A percentile compares a stretch with the other conserved stretches of the same genome.
Evolutionary conservation across 352 stramenopile genomes (phyloP).

Genomic region (Phytophthora ramorum): DNA sequence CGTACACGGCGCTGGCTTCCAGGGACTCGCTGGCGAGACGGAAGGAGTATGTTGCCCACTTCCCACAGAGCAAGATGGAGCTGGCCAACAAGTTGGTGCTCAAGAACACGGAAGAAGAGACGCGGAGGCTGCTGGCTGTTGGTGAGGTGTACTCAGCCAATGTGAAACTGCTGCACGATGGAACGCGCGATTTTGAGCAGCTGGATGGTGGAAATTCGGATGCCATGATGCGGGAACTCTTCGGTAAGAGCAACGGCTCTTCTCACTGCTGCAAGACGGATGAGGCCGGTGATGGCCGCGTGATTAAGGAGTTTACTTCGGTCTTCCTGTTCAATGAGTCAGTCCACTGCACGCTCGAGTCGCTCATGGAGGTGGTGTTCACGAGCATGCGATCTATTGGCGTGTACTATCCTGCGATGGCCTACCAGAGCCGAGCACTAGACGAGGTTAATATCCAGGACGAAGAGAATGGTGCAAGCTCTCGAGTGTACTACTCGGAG

Average conservation of each 20-base stretch:
- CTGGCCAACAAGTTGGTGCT: constrained; percentile 60
- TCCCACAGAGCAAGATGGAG: constrained; percentile 68
- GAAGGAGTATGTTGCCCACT: constrained; percentile 58
- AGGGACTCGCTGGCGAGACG: constrained; percentile 35
- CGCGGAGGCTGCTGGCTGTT: constrained; percentile 30
- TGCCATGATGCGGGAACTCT: constrained; percentile 42
- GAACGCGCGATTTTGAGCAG: constrained; percentile 36
- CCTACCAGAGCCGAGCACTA: constrained; percentile 44
- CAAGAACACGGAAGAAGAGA: constrained; percentile 54
- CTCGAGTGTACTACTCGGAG: constrained; percentile 59
- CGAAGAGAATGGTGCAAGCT: constrained; percentile 29
- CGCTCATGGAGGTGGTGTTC: constrained; percentile 49
- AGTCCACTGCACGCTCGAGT: constrained; percentile 41
- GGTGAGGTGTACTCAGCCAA: constrained; percentile 45
- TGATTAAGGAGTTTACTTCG: constrained; percentile 75
- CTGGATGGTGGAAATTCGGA: constrained; percentile 38
- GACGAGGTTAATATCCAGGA: constrained; percentile 40
- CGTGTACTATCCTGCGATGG: constrained; percentile 59
- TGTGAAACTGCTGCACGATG: constrained; percentile 63
- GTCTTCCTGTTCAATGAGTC: constrained; percentile 69
- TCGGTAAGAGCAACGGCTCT: constrained; percentile 17
- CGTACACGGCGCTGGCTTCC: constrained; percentile 61
- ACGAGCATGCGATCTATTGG: constrained; percentile 58
- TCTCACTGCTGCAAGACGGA: constrained; percentile 18
- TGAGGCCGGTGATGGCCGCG: constrained; percentile 46